A percentile compares a stretch with the other conserved stretches of the same genome.
phyloP scores from a whole-genome alignment of 352 stramenopile species.

The Globisporangium okanoganense region DNA sequence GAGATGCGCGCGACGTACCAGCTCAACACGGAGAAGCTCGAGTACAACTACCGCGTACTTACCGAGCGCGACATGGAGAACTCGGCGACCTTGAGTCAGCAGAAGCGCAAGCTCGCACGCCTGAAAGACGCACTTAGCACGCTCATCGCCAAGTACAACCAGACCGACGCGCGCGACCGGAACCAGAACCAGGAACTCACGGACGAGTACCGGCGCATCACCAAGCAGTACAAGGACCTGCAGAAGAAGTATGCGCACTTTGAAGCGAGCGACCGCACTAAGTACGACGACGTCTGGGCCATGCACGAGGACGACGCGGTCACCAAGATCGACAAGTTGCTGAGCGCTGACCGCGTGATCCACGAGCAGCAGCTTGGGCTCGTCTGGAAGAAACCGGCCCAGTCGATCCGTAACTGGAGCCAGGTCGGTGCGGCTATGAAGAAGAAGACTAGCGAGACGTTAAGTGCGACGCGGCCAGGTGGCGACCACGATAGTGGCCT shows the following conservation, averaged over 20 bases:
- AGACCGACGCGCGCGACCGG: slow-evolving; percentile 83
- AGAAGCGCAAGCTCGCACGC: slow-evolving; percentile 92
- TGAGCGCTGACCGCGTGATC: slow-evolving; percentile 88
- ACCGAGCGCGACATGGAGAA: slow-evolving; percentile 95
- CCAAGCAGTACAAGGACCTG: slow-evolving; percentile 95
- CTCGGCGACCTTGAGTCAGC: slow-evolving; percentile 87
- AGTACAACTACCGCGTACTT: slow-evolving; percentile 96
- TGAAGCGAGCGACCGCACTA: slow-evolving; percentile 82
- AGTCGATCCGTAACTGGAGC: slow-evolving; percentile 52
- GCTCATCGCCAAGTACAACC: slow-evolving; percentile 90
- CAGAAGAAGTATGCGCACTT: slow-evolving; percentile 95
- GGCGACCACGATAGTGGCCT: slow-evolving; percentile 4
- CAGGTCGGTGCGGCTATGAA: slow-evolving; percentile 28
- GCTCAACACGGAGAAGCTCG: slow-evolving; percentile 95
- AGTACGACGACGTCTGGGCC: slow-evolving; percentile 87
- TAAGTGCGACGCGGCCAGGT: neutral
- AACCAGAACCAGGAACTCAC: slow-evolving; percentile 92
- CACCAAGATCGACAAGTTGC: slow-evolving; percentile 79
- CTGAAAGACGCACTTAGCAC: slow-evolving; percentile 91
- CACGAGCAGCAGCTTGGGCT: slow-evolving; percentile 90
- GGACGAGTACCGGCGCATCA: slow-evolving; percentile 91
- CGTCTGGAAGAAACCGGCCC: slow-evolving; percentile 55
- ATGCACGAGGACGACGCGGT: slow-evolving; percentile 91
- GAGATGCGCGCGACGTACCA: slow-evolving; percentile 95
- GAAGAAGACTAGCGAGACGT: slow-evolving; percentile 23